Conservation (phyloP, 331 rosid species). For the Malus hybrid region DNA sequence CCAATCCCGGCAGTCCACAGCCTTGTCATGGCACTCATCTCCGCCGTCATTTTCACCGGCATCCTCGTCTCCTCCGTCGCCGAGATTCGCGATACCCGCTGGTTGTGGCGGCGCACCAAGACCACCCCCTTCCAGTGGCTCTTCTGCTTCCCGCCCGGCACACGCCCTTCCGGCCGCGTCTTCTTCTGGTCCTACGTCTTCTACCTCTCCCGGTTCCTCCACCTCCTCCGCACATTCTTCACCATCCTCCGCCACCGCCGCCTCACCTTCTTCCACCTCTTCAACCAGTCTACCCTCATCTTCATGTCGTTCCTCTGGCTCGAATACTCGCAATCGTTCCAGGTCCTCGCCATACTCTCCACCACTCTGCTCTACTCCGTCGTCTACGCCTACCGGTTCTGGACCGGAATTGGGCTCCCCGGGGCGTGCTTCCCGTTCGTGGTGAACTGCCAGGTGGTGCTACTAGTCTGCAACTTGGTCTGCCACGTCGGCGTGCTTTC, state of each 20-base stretch:
- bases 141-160: constrained; percentile 81
- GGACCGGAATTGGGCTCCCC: constrained; percentile 54
- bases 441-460: constrained; percentile 39
- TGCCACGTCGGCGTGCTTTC: constrained; percentile 66
- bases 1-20: constrained; percentile 68
- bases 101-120: constrained; percentile 81
- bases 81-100: constrained; percentile 80
- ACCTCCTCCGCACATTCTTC: constrained; percentile 50
- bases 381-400: constrained; percentile 63
- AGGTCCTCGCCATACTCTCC: constrained; percentile 61
- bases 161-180: constrained; percentile 82
- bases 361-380: constrained; percentile 45
- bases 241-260: constrained; percentile 45
- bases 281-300: constrained; percentile 53
- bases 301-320: constrained; percentile 68
- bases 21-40: constrained; percentile 53
- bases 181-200: constrained; percentile 88
- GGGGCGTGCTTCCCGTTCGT: constrained; percentile 52
- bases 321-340: constrained; percentile 78
- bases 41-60: constrained; percentile 55
- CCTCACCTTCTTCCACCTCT: constrained; percentile 43
- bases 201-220: constrained; percentile 74
- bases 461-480: constrained; percentile 47
- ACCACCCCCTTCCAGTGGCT: constrained; percentile 82
- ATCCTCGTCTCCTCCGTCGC: constrained; percentile 61